These are phyloP conservation scores for Stagonosporopsis rhizophila DNA, from an alignment of 2,329 filamentous ascomycete genomes.

Conservation along the genomic window DNA sequence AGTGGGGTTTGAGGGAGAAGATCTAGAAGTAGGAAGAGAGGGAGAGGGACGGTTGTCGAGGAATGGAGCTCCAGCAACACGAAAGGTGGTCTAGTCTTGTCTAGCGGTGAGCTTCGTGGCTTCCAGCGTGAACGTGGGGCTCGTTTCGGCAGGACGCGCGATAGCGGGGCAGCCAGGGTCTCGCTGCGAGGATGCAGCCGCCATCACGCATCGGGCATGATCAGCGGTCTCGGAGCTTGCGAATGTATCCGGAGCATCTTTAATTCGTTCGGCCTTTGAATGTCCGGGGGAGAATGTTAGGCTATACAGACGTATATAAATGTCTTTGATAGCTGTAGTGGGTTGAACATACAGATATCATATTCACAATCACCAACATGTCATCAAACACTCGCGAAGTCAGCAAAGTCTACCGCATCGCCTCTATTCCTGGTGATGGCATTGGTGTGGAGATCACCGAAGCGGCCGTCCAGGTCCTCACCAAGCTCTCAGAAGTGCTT, in stretches of 20 bases:
- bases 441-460: slow-evolving; percentile 44
- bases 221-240: slow-evolving; percentile 9
- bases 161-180: slow-evolving; percentile 22
- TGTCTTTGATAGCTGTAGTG: background rate
- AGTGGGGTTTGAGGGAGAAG: background rate
- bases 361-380: slow-evolving; percentile 24
- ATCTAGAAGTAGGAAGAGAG: background rate
- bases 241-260: slow-evolving; percentile 3
- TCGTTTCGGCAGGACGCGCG: slow-evolving; percentile 12
- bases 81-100: slow-evolving; percentile 19
- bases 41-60: background rate
- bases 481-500: slow-evolving; percentile 54
- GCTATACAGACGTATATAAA: slow-evolving; percentile 10
- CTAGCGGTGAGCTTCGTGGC: slow-evolving; percentile 24
- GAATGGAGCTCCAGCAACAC: slow-evolving; percentile 9
- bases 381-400: slow-evolving; percentile 30
- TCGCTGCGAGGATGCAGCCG: slow-evolving; percentile 9
- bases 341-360: background rate
- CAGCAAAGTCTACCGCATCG: slow-evolving; percentile 43
- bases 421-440: slow-evolving; percentile 44
- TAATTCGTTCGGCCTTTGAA: slow-evolving; percentile 20
- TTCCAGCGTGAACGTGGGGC: slow-evolving; percentile 21
- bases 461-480: slow-evolving; percentile 39
- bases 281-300: slow-evolving; percentile 12
- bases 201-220: slow-evolving; percentile 10